Conservation (phyloP, 345 rosid species). For the Camelina sativa region DNA sequence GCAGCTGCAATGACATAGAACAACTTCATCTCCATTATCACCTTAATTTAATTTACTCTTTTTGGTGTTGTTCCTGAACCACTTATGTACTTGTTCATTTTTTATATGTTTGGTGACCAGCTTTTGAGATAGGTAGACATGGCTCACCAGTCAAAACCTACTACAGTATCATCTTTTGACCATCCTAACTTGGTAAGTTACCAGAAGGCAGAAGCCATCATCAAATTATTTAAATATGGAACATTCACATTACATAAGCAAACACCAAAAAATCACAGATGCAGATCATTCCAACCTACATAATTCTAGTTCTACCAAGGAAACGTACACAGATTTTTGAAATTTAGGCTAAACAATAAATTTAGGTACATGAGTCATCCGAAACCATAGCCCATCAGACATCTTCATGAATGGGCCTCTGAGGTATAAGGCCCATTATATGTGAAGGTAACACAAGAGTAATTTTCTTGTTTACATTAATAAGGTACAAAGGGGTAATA, state of each 20-base stretch:
- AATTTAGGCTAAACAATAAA: not conserved
- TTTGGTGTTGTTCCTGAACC: not conserved
- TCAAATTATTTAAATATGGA: slow-evolving; percentile 11
- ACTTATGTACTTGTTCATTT: slow-evolving; percentile 20
- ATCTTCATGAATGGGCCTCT: slow-evolving; percentile 25
- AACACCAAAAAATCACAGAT: not conserved
- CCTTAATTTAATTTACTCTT: slow-evolving; percentile 13
- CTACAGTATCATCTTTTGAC: slow-evolving; percentile 28
- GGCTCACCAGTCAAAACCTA: slow-evolving; percentile 42
- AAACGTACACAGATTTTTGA: not conserved
- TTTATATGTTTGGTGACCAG: slow-evolving; percentile 40
- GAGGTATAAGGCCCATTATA: slow-evolving; percentile 20
- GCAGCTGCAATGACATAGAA: slow-evolving; percentile 27
- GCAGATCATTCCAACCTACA: not conserved
- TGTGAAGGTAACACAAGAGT: not conserved
- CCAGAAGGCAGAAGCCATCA: slow-evolving; percentile 6
- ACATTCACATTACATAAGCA: slow-evolving; percentile 12
- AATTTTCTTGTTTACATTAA: not conserved
- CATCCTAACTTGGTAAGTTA: slow-evolving; percentile 3
- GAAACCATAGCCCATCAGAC: not conserved
- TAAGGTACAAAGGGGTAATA: slow-evolving; percentile 24
- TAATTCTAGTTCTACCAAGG: not conserved
- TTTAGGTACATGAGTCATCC: not conserved
- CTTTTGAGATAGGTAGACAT: slow-evolving; percentile 36
- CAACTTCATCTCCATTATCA: slow-evolving; percentile 30